A percentile compares a stretch with the other conserved stretches of the same genome.
phyloP scores from a whole-genome alignment of 2,329 filamentous ascomycete species.

The Geosmithia flava region DNA sequence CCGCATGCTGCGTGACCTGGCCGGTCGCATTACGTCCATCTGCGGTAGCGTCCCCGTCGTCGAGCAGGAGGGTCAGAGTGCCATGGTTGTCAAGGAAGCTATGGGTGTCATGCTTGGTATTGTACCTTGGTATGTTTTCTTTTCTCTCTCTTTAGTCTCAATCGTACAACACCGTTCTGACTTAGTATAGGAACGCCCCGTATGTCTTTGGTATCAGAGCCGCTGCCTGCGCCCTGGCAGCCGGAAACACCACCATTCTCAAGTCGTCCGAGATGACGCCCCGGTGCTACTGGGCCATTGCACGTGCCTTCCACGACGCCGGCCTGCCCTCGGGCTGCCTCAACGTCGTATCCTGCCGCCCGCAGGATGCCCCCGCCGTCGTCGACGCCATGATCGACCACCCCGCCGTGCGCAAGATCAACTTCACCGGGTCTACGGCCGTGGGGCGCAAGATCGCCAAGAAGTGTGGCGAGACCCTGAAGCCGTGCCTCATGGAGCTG shows the following conservation, averaged over 20 bases:
- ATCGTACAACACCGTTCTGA: not conserved
- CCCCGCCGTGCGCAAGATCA: slow-evolving; percentile 19
- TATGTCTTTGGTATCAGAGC: slow-evolving; percentile 2
- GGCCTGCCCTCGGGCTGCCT: slow-evolving; percentile 60
- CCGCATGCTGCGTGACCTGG: slow-evolving; percentile 20
- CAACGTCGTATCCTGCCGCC: slow-evolving; percentile 52
- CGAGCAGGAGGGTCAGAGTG: slow-evolving; percentile 17
- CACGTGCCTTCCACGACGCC: slow-evolving; percentile 51
- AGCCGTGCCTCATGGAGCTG: slow-evolving; percentile 32
- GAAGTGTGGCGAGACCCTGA: slow-evolving; percentile 23
- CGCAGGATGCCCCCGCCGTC: slow-evolving; percentile 50
- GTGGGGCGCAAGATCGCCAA: slow-evolving; percentile 27
- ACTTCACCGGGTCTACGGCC: slow-evolving; percentile 29
- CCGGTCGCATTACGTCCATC: slow-evolving; percentile 15
- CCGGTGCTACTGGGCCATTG: slow-evolving; percentile 46
- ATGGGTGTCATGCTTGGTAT: slow-evolving; percentile 17
- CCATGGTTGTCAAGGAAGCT: slow-evolving; percentile 38
- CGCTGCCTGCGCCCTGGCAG: slow-evolving; percentile 33
- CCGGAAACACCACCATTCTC: slow-evolving; percentile 58
- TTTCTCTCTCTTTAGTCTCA: too few relatives aligned
- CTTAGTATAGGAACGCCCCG: slow-evolving; percentile 1
- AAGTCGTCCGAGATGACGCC: slow-evolving; percentile 57
- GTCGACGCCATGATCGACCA: slow-evolving; percentile 50
- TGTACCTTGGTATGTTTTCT: slow-evolving; percentile 12
- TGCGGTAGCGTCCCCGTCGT: slow-evolving; percentile 15